Base-by-base conservation (phyloP, 2,329 filamentous ascomycete species). In the Diaporthe sp. region DNA sequence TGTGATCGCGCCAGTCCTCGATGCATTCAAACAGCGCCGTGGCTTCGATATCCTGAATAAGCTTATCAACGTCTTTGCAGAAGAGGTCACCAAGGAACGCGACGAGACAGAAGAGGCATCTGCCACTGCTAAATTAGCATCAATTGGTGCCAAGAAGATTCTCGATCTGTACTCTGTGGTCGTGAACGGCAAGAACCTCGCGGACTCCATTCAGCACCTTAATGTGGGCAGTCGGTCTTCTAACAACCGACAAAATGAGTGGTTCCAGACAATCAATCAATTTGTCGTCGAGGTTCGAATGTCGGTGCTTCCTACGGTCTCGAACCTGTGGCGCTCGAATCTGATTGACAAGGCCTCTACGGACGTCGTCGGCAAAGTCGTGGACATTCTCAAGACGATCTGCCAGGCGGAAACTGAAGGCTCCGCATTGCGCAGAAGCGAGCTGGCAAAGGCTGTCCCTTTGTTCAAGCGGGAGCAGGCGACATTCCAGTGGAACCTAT, bases 261-360 rank as follows among this genome's bases (percentile, higher is more conserved):
- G 85, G 34, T 79, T 82, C 3, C 84, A 85, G 31, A 81, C 87
- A 13, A 89, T 92, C 19, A 88, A 91, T 1, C 96, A 98, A 79
- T 94, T 98, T 73, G 87, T 98, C 19, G 92, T 98, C 8, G 96
- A 98, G 82, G 85, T 98, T 57, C 93, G 97, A 57, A 92, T 94
- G 84, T 91, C 92, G 37, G 91, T 98, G 37, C 86, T 98, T 19
- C 94, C 95, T 0, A 91, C 93, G 61, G 89, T 97, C 55, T 90
- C 90, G 74, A 89, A 92, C 62, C 89, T 98, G 39, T 99, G 97
- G 97, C 92, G 95, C 78, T 97, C 95, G 1, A 88, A 92, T 37
- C 91, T 98, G 65, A 91, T 97, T 25, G 95, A 98, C 79, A 96
- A 95, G 79, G 91, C 95, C 1, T 92, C 94, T 4, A 93, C 92